phyloP scores from a whole-genome alignment of 768 basidiomycete species.

The Rhizopogon salebrosus region DNA sequence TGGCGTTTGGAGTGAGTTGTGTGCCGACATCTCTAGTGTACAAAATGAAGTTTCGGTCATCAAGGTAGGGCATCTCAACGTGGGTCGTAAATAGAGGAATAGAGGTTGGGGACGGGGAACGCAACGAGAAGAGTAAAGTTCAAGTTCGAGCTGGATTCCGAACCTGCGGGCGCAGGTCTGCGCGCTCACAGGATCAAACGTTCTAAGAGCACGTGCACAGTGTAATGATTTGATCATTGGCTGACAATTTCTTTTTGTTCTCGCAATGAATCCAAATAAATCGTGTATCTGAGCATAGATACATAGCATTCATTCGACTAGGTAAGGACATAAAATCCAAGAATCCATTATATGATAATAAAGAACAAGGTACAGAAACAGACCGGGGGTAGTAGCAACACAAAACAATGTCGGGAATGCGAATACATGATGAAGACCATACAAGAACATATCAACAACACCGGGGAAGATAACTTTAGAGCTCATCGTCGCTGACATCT shows the following conservation, averaged over 20 bases:
- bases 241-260: too few relatives aligned
- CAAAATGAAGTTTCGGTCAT: constrained; percentile 13
- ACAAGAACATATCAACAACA: constrained; percentile 5
- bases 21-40: constrained; percentile 21
- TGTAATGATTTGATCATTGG: too few relatives aligned
- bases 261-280: background rate
- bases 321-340: constrained; percentile 1
- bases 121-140: background rate
- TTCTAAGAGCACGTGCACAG: background rate
- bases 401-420: constrained; percentile 2
- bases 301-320: background rate
- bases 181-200: background rate
- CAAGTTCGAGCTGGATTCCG: background rate
- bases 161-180: background rate
- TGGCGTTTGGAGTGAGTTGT: constrained; percentile 58
- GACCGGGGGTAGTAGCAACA: constrained; percentile 4
- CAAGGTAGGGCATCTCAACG: constrained; percentile 23
- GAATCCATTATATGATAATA: constrained; percentile 15
- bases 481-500: constrained; percentile 63
- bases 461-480: constrained; percentile 22
- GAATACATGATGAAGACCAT: constrained; percentile 2
- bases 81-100: constrained; percentile 17
- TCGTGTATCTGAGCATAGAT: too few relatives aligned
- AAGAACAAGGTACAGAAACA: constrained; percentile 16
- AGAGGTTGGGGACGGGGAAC: background rate